Evolutionary conservation across 2,329 filamentous ascomycete genomes (phyloP).

Genomic region (Fonsecaea monophora): DNA sequence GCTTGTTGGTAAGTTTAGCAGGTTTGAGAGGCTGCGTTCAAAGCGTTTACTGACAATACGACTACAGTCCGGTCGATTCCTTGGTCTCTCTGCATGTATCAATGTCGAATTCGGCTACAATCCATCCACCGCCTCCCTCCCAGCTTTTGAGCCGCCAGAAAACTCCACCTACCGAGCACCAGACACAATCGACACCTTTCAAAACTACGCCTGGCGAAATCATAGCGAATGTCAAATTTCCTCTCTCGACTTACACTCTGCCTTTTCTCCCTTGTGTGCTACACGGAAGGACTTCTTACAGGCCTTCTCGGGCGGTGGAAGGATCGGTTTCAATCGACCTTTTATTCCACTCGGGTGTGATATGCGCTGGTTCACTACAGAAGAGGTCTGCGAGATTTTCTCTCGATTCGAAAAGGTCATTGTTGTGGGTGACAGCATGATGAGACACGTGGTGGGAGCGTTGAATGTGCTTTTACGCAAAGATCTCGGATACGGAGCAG

Average conservation of each 20-base stretch:
- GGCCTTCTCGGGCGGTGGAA: conserved; percentile 54
- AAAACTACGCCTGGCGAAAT: conserved; percentile 52
- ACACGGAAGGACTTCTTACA: conserved; percentile 48
- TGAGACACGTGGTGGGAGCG: conserved; percentile 57
- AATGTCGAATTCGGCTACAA: conserved; percentile 9
- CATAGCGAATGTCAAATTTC: conserved; percentile 51
- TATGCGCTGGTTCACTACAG: conserved; percentile 57
- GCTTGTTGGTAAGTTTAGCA: conserved; percentile 18
- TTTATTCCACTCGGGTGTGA: conserved; percentile 56
- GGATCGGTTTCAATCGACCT: conserved; percentile 54
- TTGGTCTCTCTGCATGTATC: conserved; percentile 10
- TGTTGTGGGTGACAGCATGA: conserved; percentile 58
- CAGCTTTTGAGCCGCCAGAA: conserved; percentile 41
- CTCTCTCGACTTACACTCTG: conserved; percentile 53
- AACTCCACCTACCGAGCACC: conserved; percentile 40
- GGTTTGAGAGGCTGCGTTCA: neutral
- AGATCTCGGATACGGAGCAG: conserved; percentile 57
- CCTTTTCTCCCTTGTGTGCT: conserved; percentile 48
- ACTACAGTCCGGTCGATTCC: conserved; percentile 13
- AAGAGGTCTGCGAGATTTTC: conserved; percentile 56
- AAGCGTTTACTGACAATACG: neutral
- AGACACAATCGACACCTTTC: conserved; percentile 49
- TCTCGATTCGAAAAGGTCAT: conserved; percentile 56
- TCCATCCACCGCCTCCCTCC: conserved; percentile 11
- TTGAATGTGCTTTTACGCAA: conserved; percentile 56